Conservation (phyloP, 345 rosid genomes). For the Eucalyptus tenuipes region DNA sequence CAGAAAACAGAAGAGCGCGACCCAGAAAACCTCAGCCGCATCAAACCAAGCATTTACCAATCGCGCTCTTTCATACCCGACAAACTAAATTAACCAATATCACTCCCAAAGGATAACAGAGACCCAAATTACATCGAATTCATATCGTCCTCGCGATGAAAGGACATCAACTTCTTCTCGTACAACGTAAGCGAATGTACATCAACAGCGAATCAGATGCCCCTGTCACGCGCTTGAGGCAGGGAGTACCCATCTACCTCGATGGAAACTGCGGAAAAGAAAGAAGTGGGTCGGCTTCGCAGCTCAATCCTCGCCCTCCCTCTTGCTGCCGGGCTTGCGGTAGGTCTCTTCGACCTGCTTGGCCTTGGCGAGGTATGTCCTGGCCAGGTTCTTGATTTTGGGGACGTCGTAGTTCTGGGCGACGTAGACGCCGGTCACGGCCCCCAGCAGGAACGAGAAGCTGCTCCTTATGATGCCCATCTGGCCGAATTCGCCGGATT, state of each 20-base stretch:
- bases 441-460: conserved; percentile 20
- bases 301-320: background rate
- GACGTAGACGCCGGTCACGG: conserved; percentile 21
- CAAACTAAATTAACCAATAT: background rate
- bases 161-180: background rate
- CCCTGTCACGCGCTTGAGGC: background rate
- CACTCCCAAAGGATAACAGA: background rate
- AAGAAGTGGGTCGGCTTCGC: background rate
- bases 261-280: background rate
- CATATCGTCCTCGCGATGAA: background rate
- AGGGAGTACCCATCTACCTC: background rate
- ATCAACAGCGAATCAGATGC: background rate
- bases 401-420: conserved; percentile 44
- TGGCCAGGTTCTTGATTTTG: conserved; percentile 15
- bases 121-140: background rate
- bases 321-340: conserved; percentile 8
- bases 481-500: background rate
- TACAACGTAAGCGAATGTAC: background rate
- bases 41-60: background rate
- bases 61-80: background rate
- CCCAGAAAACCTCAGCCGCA: background rate
- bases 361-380: conserved; percentile 11
- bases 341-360: conserved; percentile 25
- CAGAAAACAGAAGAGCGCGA: background rate
- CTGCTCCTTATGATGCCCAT: conserved; percentile 22